Conservation (phyloP, 2,329 filamentous ascomycete species). For the Bipolaris sorokiniana region DNA sequence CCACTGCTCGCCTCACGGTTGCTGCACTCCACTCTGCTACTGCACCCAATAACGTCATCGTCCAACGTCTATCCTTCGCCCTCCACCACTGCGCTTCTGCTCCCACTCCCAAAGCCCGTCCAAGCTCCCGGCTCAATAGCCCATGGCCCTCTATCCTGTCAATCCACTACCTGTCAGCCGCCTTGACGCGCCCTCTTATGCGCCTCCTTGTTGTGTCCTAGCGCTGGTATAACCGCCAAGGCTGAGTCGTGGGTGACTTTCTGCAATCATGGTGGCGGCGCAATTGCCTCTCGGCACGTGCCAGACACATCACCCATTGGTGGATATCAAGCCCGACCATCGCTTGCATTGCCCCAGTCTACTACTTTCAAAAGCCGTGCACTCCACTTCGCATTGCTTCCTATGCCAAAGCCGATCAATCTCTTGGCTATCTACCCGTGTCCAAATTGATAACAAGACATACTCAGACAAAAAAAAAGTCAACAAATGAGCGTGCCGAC, state of each 20-base stretch:
- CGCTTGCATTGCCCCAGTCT: background rate
- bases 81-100: slow-evolving; percentile 1
- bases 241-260: background rate
- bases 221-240: slow-evolving; percentile 13
- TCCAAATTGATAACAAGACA: background rate
- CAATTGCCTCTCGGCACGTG: slow-evolving; percentile 2
- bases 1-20: slow-evolving; percentile 4
- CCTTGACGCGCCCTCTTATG: background rate
- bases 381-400: background rate
- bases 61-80: slow-evolving; percentile 1
- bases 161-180: background rate
- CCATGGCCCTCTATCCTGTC: background rate
- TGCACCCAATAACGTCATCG: slow-evolving; percentile 10
- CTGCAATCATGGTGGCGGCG: background rate
- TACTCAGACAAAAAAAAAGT: too few relatives aligned
- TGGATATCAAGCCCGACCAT: background rate
- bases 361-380: background rate
- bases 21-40: slow-evolving; percentile 3
- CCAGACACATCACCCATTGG: background rate
- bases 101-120: background rate
- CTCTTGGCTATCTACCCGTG: background rate
- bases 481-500: too few relatives aligned
- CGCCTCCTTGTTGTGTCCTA: slow-evolving; percentile 3
- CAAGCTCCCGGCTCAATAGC: background rate
- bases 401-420: background rate